Evolutionary conservation across 1,284 basidiomycete species (phyloP).

Genomic region (Hymenochaete sp.): DNA sequence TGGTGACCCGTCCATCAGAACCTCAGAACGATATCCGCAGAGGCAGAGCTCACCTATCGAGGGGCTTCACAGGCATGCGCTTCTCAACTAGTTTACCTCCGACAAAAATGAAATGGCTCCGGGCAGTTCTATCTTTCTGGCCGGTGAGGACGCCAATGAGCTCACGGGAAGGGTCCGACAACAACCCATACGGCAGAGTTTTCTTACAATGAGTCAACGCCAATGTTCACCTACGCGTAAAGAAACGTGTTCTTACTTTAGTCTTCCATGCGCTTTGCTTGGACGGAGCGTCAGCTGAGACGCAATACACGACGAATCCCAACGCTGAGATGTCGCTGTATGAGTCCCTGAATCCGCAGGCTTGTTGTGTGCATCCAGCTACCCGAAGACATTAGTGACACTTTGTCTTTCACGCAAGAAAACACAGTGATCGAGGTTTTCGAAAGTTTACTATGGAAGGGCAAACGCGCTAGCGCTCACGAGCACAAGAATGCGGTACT

Average conservation of each 20-base stretch:
- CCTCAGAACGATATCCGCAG: not conserved
- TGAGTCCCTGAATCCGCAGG: slow-evolving; percentile 80
- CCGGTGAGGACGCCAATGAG: slow-evolving; percentile 77
- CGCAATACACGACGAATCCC: slow-evolving; percentile 75
- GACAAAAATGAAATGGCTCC: slow-evolving; percentile 86
- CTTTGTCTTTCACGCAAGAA: not conserved
- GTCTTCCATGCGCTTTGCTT: slow-evolving; percentile 80
- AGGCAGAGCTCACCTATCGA: slow-evolving; percentile 49
- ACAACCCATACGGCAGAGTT: slow-evolving; percentile 72
- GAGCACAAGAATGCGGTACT: slow-evolving; percentile 24
- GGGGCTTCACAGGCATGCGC: slow-evolving; percentile 76
- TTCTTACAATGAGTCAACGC: slow-evolving; percentile 41
- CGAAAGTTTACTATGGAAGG: not conserved
- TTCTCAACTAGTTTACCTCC: slow-evolving; percentile 80
- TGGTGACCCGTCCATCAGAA: slow-evolving; percentile 14
- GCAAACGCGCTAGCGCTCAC: not conserved
- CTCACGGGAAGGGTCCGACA: slow-evolving; percentile 79
- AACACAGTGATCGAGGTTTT: not conserved
- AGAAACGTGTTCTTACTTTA: slow-evolving; percentile 43
- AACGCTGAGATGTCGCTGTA: slow-evolving; percentile 65
- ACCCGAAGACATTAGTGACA: slow-evolving; percentile 4
- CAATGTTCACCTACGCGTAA: not conserved
- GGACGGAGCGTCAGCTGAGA: slow-evolving; percentile 75
- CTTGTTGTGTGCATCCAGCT: slow-evolving; percentile 86
- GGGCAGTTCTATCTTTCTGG: slow-evolving; percentile 72